Conservation (phyloP, 768 basidiomycete species). For the Trametes sanguinea region DNA sequence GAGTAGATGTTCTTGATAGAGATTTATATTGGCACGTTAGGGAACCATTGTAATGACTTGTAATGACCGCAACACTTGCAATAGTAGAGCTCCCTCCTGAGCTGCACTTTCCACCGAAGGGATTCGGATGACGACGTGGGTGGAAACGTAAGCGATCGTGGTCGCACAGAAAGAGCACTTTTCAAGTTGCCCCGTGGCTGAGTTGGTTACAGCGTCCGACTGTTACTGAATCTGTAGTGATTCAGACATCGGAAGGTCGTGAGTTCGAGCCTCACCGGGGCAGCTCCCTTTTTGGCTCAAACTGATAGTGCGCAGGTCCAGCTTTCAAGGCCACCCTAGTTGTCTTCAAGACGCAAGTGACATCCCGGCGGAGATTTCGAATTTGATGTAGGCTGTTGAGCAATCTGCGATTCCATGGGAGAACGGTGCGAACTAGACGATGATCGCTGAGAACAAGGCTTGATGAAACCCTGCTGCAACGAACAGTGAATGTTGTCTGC, state of each 20-base stretch:
- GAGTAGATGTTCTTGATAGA: conserved; percentile 22
- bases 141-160: not conserved
- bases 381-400: no score
- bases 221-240: conserved; percentile 44
- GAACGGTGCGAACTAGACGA: no score
- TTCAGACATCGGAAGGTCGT: conserved; percentile 58
- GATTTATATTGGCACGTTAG: conserved; percentile 2
- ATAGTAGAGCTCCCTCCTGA: conserved; percentile 4
- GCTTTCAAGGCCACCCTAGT: no score
- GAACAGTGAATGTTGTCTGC: no score
- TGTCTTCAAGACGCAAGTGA: no score
- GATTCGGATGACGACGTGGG: no score
- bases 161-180: not conserved
- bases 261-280: conserved; percentile 67
- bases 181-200: conserved; percentile 63
- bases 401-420: no score
- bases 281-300: conserved; percentile 14
- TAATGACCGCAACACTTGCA: conserved; percentile 11
- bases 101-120: not conserved
- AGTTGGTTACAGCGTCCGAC: conserved; percentile 81
- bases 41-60: conserved; percentile 20
- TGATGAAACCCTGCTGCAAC: no score
- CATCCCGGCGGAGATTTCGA: no score
- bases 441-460: no score
- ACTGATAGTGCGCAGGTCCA: no score